Evolutionary conservation across 75 land plant species (phyloP).

Genomic region (Azolla pinnata): DNA sequence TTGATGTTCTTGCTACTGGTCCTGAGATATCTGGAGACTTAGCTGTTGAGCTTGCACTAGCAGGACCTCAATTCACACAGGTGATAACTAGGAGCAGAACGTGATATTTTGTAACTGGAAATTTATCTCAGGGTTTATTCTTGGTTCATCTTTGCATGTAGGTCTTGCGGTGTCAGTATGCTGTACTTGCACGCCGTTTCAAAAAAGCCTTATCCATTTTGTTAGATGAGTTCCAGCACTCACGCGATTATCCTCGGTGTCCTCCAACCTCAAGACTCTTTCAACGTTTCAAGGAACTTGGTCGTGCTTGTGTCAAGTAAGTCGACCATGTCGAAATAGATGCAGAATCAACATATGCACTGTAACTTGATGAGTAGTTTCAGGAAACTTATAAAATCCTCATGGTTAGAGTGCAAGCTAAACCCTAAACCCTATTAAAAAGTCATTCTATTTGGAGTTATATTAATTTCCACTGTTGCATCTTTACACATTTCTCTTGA

Average conservation of each 20-base stretch:
- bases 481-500: too few relatives aligned
- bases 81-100: too few relatives aligned
- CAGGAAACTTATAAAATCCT: too few relatives aligned
- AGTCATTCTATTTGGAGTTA: too few relatives aligned
- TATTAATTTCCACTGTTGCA: too few relatives aligned
- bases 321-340: slow-evolving; percentile 4
- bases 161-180: slow-evolving; percentile 85
- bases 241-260: slow-evolving; percentile 96
- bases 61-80: slow-evolving; percentile 99
- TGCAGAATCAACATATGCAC: neutral
- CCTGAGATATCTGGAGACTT: slow-evolving; percentile 93
- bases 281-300: slow-evolving; percentile 89
- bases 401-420: too few relatives aligned
- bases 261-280: slow-evolving; percentile 89
- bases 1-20: slow-evolving; percentile 75
- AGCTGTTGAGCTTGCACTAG: slow-evolving; percentile 91
- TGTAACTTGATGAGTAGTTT: neutral
- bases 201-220: slow-evolving; percentile 76
- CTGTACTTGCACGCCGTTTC: slow-evolving; percentile 75
- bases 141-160: slow-evolving; percentile 9
- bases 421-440: too few relatives aligned
- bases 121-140: neutral
- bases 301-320: slow-evolving; percentile 95
- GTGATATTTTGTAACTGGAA: too few relatives aligned
- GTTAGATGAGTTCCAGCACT: slow-evolving; percentile 91